Conservation (phyloP, 1,139 yeast genomes). For the Diutina pseudorugosa region DNA sequence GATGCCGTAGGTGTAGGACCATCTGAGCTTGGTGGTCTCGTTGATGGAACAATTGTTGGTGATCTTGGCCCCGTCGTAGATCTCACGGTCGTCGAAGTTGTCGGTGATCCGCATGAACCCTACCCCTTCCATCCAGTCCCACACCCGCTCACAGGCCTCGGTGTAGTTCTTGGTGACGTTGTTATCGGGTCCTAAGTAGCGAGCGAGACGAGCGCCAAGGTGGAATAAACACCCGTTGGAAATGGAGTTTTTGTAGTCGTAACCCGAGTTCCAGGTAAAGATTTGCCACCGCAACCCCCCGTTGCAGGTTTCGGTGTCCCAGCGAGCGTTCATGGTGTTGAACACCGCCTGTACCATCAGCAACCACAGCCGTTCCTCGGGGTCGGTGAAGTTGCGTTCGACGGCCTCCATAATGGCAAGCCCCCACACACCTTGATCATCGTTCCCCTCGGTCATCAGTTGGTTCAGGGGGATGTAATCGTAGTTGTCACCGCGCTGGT, state of each 20-base stretch:
- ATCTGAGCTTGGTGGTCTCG: constrained; percentile 44
- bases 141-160: constrained; percentile 69
- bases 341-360: constrained; percentile 69
- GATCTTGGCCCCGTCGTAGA: constrained; percentile 70
- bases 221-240: constrained; percentile 87
- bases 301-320: constrained; percentile 65
- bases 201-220: constrained; percentile 74
- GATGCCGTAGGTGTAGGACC: constrained; percentile 87
- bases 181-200: constrained; percentile 57
- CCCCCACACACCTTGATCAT: constrained; percentile 92
- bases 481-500: constrained; percentile 54
- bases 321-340: constrained; percentile 79
- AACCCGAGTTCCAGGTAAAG: constrained; percentile 89
- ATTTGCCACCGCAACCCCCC: constrained; percentile 98
- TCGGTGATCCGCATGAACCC: constrained; percentile 31
- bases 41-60: constrained; percentile 45
- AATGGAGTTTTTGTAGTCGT: constrained; percentile 82
- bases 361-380: constrained; percentile 46
- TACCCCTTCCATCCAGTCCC: constrained; percentile 68
- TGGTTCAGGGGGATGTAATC: constrained; percentile 71
- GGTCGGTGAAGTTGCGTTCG: constrained; percentile 64
- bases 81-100: constrained; percentile 28
- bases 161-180: constrained; percentile 34
- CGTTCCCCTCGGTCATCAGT: constrained; percentile 74
- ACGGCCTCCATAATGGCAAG: constrained; percentile 75